Base-by-base conservation (phyloP, 331 rosid species). In the Malus hybrid region DNA sequence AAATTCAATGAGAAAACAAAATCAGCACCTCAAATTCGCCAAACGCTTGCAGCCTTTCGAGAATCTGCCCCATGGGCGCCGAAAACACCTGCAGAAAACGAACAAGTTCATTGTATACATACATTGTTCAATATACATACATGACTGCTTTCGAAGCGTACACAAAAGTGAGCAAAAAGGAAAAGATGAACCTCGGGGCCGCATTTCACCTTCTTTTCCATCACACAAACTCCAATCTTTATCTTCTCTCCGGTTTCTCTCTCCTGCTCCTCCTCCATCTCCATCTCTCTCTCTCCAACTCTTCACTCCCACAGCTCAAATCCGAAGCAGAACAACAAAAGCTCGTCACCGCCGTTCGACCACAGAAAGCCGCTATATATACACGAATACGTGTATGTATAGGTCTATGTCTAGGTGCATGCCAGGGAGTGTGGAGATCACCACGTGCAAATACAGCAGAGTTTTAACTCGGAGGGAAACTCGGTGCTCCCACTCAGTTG, bases 191-290 rank as follows among this genome's bases (percentile, higher is more conserved):
- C 90, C 96, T 89, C 90, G 82, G 83, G 20, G 87, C 86, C 87
- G 88, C 95, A 86, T 89, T 95, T 95, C 97, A 95, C 99, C 99
- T 95, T 95, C 97, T 95, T 95, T 89, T 91, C 97, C 99, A 92
- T 92, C 59, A 95, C 99, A 72, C 99, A 92, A 19, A 95, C 97
- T 73, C 99, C 99, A 78, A 95, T 79, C 74, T 61, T 84, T 68
- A 95, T 77, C 86, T 88, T 90, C 80, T 56, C 78, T 67, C 76
- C 84, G 20, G 62, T 59, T 3, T 3, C 34, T 39, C 52, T 72
- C 67, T n/a, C 74, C 44, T 54, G 76, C 14, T 72, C 85, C 54
- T 33, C 74, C 59, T 67, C 77, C 76, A 73, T 77, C 78, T 70
- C 39, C 2, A 1, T 34, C 46, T 42, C 46, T 39, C 46, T 39